Base-by-base conservation (phyloP, 2,329 filamentous ascomycete species). In the Colletotrichum sp. region DNA sequence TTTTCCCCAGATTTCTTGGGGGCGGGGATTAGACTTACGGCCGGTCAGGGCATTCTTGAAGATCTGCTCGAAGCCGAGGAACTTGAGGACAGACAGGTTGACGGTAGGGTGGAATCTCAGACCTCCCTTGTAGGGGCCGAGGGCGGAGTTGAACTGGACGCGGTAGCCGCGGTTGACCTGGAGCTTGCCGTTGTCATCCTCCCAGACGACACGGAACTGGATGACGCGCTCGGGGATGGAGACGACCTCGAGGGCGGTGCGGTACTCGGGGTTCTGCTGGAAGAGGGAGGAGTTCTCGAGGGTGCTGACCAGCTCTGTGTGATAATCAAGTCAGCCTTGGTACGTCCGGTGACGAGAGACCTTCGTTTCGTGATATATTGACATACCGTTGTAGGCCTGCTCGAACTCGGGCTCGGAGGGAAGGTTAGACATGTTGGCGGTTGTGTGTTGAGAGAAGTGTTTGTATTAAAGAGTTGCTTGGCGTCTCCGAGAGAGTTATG, bases 21-120 rank as follows among this genome's bases (percentile, higher is more conserved):
- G 13, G 55, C 15, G 24, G 62, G 18, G 34, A 13, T 16, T 34
- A 13, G 60, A 92, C 95, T 90, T 89, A 96, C 94, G 88, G 84
- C 97, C 97, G 78, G 97, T 99, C 81, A 99, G 90, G 80, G 97
- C 97, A 95, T 99, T 99, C 92, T 99, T 99, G 92, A 99, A 99
- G 89, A 96, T 98, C 90, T 99, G 97, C 93, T 99, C 97, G 83
- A 99, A 99, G 80, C 96, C 97, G 84, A 99, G 92, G 89, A 99
- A 99, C 90, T 99, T 99, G 82, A 99, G 92, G 83, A 87, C 88
- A 69, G 69, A 76, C 83, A 94, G 86, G 87, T 94, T 97, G 87
- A 97, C 95, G 13, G 93, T 93, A 78, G 96, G 97, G 87, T 99
- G 97, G 87, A 99, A 95, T 81, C 97, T 92, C 81, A 99, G 93